A percentile compares a stretch with the other conserved stretches of the same genome.
Conservation (phyloP, 2,329 filamentous ascomycete species). For the Geoglossum cookeanum region DNA sequence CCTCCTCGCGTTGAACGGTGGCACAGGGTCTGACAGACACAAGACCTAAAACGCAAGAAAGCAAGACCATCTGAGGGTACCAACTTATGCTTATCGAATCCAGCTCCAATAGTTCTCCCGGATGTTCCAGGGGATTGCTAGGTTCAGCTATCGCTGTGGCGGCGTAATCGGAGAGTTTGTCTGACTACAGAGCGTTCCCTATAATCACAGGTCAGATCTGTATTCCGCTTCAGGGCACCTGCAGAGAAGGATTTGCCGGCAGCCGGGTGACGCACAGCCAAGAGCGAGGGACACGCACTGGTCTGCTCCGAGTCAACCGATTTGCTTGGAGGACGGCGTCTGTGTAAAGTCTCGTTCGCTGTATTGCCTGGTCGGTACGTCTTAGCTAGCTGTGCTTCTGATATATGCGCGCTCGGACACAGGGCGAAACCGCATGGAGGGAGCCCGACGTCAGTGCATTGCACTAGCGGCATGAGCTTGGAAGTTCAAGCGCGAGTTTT, state of each 20-base stretch:
- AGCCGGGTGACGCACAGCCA: not conserved
- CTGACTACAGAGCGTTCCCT: not conserved
- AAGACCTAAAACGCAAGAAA: not conserved
- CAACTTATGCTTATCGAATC: not conserved
- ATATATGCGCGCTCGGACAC: not conserved
- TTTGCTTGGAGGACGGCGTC: not conserved
- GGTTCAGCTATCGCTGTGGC: not conserved
- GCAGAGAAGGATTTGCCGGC: not conserved
- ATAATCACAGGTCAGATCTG: not conserved
- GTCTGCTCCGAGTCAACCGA: not conserved
- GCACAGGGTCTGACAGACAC: not conserved
- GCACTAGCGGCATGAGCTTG: not conserved
- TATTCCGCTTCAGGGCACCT: not conserved
- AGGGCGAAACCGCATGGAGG: not conserved
- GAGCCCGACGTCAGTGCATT: slow-evolving; percentile 1
- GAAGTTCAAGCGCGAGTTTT: not conserved
- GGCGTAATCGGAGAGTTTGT: not conserved
- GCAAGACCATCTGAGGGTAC: not conserved
- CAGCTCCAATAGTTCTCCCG: not conserved
- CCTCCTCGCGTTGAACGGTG: not conserved
- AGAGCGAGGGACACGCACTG: not conserved
- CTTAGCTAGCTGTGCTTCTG: not conserved
- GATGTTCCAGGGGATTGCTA: not conserved
- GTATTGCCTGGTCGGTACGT: not conserved
- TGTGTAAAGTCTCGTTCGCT: not conserved